phyloP scores from a whole-genome alignment of 2,329 filamentous ascomycete genomes.

The Talaromyces sp. region DNA sequence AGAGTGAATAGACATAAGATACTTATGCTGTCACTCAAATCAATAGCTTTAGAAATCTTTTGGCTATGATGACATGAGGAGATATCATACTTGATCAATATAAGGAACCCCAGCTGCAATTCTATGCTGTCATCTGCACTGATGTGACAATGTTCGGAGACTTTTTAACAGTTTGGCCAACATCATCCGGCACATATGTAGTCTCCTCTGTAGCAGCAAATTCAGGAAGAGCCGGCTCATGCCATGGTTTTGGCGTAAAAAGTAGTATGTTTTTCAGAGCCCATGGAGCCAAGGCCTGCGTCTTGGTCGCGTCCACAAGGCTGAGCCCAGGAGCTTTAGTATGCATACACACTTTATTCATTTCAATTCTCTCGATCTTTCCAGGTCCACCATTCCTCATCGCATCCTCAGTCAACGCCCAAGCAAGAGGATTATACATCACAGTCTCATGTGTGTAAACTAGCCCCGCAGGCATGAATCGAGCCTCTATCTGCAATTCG shows the following conservation, averaged over 20 bases:
- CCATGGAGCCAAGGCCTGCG: not conserved
- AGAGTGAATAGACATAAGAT: not conserved
- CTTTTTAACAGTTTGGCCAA: not conserved
- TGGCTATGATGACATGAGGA: no score
- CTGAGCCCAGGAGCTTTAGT: not conserved
- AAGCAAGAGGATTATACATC: constrained; percentile 52
- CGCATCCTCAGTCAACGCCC: constrained; percentile 51
- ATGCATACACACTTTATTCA: not conserved
- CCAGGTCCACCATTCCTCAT: constrained; percentile 53
- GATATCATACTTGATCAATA: no score
- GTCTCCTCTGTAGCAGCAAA: not conserved
- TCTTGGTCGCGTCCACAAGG: not conserved
- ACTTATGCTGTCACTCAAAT: not conserved
- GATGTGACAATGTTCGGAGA: not conserved
- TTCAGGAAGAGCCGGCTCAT: not conserved
- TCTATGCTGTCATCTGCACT: not conserved
- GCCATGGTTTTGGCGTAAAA: not conserved
- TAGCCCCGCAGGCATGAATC: constrained; percentile 46
- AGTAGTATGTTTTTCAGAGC: not conserved
- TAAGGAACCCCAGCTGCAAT: no score
- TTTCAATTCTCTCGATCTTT: constrained; percentile 41
- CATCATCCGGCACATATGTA: not conserved
- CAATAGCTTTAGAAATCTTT: not conserved
- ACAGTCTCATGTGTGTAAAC: constrained; percentile 56
- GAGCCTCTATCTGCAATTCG: not conserved